Evolutionary conservation across 768 basidiomycete species (phyloP).

Genomic region (Leccinum imitatum): DNA sequence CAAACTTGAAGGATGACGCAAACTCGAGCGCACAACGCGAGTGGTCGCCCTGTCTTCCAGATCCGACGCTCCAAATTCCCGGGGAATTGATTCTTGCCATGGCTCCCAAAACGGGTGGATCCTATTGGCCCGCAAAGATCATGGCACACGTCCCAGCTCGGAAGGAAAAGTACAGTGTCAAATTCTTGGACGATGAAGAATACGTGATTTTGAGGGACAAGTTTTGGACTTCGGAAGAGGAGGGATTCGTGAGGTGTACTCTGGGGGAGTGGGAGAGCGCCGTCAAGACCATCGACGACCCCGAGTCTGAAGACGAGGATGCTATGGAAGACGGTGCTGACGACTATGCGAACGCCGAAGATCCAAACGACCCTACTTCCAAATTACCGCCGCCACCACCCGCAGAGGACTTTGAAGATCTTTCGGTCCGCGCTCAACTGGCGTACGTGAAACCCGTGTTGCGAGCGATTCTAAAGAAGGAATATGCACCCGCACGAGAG

Average conservation of each 20-base stretch:
- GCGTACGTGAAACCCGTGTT: slow-evolving; percentile 65
- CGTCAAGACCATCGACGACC: slow-evolving; percentile 28
- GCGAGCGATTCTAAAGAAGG: slow-evolving; percentile 53
- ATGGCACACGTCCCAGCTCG: slow-evolving; percentile 43
- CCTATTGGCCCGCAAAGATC: slow-evolving; percentile 71
- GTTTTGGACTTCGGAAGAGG: slow-evolving; percentile 60
- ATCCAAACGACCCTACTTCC: slow-evolving; percentile 6
- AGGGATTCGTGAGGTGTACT: slow-evolving; percentile 63
- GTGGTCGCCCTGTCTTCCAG: slow-evolving; percentile 45
- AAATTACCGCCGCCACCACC: slow-evolving; percentile 39
- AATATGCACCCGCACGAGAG: slow-evolving; percentile 50
- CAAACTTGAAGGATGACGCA: slow-evolving; percentile 16
- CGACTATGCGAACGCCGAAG: slow-evolving; percentile 34
- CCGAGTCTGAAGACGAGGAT: slow-evolving; percentile 30
- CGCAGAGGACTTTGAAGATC: slow-evolving; percentile 47
- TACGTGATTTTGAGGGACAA: slow-evolving; percentile 43
- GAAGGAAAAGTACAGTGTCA: slow-evolving; percentile 51
- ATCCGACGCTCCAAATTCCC: slow-evolving; percentile 55
- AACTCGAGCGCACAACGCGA: slow-evolving; percentile 3
- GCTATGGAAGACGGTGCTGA: slow-evolving; percentile 28
- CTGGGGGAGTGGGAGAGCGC: slow-evolving; percentile 57
- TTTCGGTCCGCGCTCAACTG: slow-evolving; percentile 59
- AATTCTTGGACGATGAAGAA: slow-evolving; percentile 56
- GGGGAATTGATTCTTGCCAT: slow-evolving; percentile 65
- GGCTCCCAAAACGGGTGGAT: slow-evolving; percentile 27